Evolutionary conservation across 2,329 filamentous ascomycete species (phyloP).

Genomic region (Thelonectria blattea): DNA sequence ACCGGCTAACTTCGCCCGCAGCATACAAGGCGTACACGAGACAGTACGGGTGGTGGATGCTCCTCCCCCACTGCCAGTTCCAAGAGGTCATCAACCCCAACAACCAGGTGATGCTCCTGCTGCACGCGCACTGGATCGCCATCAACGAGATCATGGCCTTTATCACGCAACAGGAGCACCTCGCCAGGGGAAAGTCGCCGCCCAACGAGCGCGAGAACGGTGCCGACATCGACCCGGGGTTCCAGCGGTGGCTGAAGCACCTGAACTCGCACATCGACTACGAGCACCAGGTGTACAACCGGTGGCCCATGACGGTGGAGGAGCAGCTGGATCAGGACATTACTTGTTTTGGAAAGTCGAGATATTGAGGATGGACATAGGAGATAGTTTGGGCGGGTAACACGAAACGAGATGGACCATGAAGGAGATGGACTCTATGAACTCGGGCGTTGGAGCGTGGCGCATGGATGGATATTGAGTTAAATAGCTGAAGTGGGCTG

Average conservation of each 20-base stretch:
- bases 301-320: slow-evolving; percentile 63
- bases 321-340: slow-evolving; percentile 53
- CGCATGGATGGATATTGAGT: neutral
- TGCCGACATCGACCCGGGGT: slow-evolving; percentile 49
- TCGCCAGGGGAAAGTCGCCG: slow-evolving; percentile 40
- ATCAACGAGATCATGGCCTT: slow-evolving; percentile 60
- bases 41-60: slow-evolving; percentile 65
- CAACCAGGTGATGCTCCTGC: slow-evolving; percentile 54
- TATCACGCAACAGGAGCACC: slow-evolving; percentile 52
- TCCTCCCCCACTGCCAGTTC: slow-evolving; percentile 59
- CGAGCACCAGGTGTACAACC: slow-evolving; percentile 54
- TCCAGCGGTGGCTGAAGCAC: slow-evolving; percentile 56
- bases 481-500: neutral
- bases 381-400: neutral
- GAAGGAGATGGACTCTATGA: neutral
- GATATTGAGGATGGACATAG: neutral
- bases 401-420: neutral
- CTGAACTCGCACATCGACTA: slow-evolving; percentile 55
- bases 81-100: slow-evolving; percentile 54
- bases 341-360: slow-evolving; percentile 51
- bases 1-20: slow-evolving; percentile 31
- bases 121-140: slow-evolving; percentile 61
- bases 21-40: slow-evolving; percentile 57
- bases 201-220: slow-evolving; percentile 28
- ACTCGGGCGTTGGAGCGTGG: neutral